Percentiles rank a stretch among this genome's conserved stretches.
phyloP scores from a whole-genome alignment of 2,329 filamentous ascomycete genomes.

The Talaromyces sp. region DNA sequence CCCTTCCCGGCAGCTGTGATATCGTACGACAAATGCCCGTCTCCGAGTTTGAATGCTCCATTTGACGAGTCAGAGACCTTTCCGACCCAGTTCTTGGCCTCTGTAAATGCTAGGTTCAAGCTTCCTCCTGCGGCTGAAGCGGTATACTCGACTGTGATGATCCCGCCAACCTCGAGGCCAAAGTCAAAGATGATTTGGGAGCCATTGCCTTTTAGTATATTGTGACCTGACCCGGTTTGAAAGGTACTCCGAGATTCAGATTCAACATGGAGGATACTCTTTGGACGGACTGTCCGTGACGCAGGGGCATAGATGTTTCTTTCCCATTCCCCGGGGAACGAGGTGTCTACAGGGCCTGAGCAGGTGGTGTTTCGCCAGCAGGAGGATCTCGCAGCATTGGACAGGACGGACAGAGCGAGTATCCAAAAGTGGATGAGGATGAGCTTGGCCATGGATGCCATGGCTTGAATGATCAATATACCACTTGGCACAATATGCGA shows the following conservation, averaged over 20 bases:
- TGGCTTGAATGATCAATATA: conserved; percentile 1
- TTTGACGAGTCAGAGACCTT: conserved; percentile 47
- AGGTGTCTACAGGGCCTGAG: conserved; percentile 43
- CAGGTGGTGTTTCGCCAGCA: conserved; percentile 58
- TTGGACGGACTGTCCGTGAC: conserved; percentile 48
- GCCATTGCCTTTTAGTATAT: conserved; percentile 42
- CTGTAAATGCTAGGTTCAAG: conserved; percentile 46
- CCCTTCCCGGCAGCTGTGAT: conserved; percentile 29
- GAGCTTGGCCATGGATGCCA: conserved; percentile 3
- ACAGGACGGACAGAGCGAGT: conserved; percentile 14
- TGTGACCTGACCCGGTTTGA: conserved; percentile 26
- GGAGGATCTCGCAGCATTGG: conserved; percentile 25
- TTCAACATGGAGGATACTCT: conserved; percentile 34
- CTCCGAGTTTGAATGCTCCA: conserved; percentile 35
- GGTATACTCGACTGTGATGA: conserved; percentile 49
- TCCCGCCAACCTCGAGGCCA: conserved; percentile 55
- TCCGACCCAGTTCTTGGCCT: conserved; percentile 47
- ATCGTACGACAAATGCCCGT: conserved; percentile 36
- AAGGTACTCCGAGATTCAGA: conserved; percentile 24
- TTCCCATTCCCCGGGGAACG: conserved; percentile 57
- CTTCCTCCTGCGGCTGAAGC: conserved; percentile 31
- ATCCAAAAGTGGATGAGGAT: conserved; percentile 8
- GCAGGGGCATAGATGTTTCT: conserved; percentile 53
- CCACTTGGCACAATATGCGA: not conserved
- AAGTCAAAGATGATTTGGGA: conserved; percentile 57